Base-by-base conservation (phyloP, 2,329 filamentous ascomycete genomes). In the Neofusicoccum umdonicola region DNA sequence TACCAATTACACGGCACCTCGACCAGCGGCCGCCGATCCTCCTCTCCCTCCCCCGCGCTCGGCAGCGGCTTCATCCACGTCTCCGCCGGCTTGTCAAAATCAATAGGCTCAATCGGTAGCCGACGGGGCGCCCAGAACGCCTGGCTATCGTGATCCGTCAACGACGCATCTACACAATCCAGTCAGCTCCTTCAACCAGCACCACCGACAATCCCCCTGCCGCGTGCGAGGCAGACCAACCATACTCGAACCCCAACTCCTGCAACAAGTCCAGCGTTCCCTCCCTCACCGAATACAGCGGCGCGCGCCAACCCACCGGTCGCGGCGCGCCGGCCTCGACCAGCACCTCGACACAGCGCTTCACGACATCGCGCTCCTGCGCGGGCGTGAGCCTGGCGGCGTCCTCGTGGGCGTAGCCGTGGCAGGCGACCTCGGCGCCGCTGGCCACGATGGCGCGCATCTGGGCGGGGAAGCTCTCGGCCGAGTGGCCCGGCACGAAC, bases 401-500 rank as follows among this genome's bases (percentile, higher is more conserved):
- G 45, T 77, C 77, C 65, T 84, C 82, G 66, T 84, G 82, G n/a
- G 77, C 76, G 67, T 83, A 83, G 11, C 80, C 81, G 67, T 83
- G 81, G 0, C 83, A 71, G 0, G 78, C 84, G 51, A 87, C 82
- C 68, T 87, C 84, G 4, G 79, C 80, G 6, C 85, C 84, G 37
- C 80, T 82, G 4, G 82, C 78, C 2, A 85, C 73, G 22, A 88
- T 83, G 51, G 77, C 76, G 58, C 76, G 73, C 2, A 83, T 82
- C 63, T 86, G 78, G 2, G 75, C 71, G 0, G 84, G 84, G 66
- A 87, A 87, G 9, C 81, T 85, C 67, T 88, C 85, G 58, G 85
- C 78, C 0, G 81, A 84, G 73, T 88, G 85, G 52, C 85, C 85
- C 0, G 85, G 85, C 11, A 87, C 81, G 69, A 86, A 87, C 85